Conservation (phyloP, 305 asterid genomes). For the Fraxinus sp. region DNA sequence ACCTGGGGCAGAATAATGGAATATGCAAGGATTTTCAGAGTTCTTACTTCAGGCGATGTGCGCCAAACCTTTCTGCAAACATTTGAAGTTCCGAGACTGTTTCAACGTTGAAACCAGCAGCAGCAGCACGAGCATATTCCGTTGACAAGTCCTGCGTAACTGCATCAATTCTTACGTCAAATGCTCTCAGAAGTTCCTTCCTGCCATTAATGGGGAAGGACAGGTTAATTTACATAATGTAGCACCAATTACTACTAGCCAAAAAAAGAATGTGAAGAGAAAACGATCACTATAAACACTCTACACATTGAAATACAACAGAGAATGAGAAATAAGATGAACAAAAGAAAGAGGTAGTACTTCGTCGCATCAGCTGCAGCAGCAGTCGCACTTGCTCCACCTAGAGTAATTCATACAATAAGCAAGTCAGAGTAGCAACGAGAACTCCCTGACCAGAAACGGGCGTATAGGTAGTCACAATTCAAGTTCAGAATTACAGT, state of each 20-base stretch:
- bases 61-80: slow-evolving; percentile 78
- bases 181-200: slow-evolving; percentile 83
- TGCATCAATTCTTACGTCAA: slow-evolving; percentile 75
- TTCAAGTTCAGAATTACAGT: background rate
- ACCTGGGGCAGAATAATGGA: background rate
- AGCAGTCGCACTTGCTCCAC: slow-evolving; percentile 42
- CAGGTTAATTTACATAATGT: background rate
- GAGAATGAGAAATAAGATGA: slow-evolving; percentile 19
- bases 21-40: background rate
- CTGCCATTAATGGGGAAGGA: slow-evolving; percentile 26
- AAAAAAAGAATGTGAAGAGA: background rate
- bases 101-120: slow-evolving; percentile 74
- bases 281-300: slow-evolving; percentile 6
- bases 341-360: slow-evolving; percentile 42
- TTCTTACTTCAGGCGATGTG: slow-evolving; percentile 68
- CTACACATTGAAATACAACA: background rate
- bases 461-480: background rate
- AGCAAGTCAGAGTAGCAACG: slow-evolving; percentile 11
- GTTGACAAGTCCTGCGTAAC: slow-evolving; percentile 64
- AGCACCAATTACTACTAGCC: background rate
- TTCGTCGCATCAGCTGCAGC: slow-evolving; percentile 81
- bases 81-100: slow-evolving; percentile 70
- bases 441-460: background rate
- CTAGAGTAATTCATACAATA: background rate
- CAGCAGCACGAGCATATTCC: slow-evolving; percentile 74